Conservation (phyloP, 257 asterid genomes). For the Solanum chiquidenum region DNA sequence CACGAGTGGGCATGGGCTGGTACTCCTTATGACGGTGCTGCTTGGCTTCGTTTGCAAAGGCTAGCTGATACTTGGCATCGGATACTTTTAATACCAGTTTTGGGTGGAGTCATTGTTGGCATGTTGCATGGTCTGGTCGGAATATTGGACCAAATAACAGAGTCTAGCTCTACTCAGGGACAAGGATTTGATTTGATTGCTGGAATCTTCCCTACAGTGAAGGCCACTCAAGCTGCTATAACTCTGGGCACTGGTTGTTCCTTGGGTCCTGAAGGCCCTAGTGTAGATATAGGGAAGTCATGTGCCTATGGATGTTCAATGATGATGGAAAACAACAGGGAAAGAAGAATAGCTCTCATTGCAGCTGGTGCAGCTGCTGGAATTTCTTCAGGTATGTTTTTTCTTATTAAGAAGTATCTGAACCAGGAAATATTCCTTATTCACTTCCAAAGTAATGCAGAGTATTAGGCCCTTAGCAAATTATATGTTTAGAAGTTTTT, state of each 20-base stretch:
- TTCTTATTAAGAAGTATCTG: background rate
- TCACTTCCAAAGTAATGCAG: background rate
- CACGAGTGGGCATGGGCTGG: slow-evolving; percentile 99
- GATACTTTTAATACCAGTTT: slow-evolving; percentile 79
- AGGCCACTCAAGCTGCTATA: slow-evolving; percentile 92
- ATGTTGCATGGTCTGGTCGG: slow-evolving; percentile 93
- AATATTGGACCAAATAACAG: slow-evolving; percentile 71
- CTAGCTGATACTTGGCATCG: slow-evolving; percentile 96
- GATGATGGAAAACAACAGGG: slow-evolving; percentile 94
- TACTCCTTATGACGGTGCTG: slow-evolving; percentile 95
- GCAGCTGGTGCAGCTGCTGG: slow-evolving; percentile 99
- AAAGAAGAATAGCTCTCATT: slow-evolving; percentile 89
- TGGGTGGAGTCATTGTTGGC: slow-evolving; percentile 97
- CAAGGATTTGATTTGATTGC: slow-evolving; percentile 75
- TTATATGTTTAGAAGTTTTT: background rate
- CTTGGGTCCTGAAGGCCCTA: slow-evolving; percentile 98
- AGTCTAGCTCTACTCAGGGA: slow-evolving; percentile 60
- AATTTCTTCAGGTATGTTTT: slow-evolving; percentile 76
- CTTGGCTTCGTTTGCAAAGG: slow-evolving; percentile 94
- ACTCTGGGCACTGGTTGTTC: slow-evolving; percentile 95
- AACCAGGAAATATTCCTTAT: background rate
- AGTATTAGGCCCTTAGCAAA: background rate
- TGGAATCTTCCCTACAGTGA: slow-evolving; percentile 67
- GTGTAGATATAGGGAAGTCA: slow-evolving; percentile 97
- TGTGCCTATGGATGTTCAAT: slow-evolving; percentile 90